Conservation (phyloP, 345 rosid genomes). For the Noccaea bulbosa region DNA sequence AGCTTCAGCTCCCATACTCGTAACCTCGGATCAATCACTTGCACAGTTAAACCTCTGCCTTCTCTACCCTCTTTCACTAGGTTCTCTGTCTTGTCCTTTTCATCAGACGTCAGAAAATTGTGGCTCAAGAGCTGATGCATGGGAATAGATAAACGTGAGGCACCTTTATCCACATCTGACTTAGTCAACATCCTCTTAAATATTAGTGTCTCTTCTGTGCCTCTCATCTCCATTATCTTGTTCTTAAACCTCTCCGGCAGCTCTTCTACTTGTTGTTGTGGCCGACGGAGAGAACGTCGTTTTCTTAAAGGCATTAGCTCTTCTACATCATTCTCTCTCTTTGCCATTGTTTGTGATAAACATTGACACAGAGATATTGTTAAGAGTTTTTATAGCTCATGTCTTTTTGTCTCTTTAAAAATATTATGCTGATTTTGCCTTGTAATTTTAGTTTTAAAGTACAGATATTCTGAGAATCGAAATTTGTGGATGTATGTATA, state of each 20-base stretch:
- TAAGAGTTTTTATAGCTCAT: not conserved
- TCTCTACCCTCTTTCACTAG: not conserved
- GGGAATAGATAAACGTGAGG: conserved; percentile 20
- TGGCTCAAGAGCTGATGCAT: not conserved
- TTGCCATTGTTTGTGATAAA: not conserved
- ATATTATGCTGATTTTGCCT: no score
- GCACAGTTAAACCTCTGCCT: conserved; percentile 26
- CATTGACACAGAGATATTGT: not conserved
- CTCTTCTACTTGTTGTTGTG: conserved; percentile 15
- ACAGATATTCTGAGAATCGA: no score
- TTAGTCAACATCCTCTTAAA: not conserved
- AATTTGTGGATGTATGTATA: no score
- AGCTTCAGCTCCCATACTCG: conserved; percentile 15
- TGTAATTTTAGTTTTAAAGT: no score
- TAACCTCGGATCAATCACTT: conserved; percentile 23
- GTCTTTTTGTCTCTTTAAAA: not conserved
- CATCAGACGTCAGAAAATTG: conserved; percentile 1
- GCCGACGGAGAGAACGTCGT: conserved; percentile 14
- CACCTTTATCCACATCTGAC: conserved; percentile 10
- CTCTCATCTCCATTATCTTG: conserved; percentile 11
- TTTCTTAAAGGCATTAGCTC: not conserved
- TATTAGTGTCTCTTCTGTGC: conserved; percentile 13
- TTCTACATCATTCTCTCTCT: not conserved
- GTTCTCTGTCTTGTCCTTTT: not conserved
- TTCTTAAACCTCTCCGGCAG: not conserved